Conservation (phyloP, 2,329 filamentous ascomycete species). For the Plenodomus biglobosus region DNA sequence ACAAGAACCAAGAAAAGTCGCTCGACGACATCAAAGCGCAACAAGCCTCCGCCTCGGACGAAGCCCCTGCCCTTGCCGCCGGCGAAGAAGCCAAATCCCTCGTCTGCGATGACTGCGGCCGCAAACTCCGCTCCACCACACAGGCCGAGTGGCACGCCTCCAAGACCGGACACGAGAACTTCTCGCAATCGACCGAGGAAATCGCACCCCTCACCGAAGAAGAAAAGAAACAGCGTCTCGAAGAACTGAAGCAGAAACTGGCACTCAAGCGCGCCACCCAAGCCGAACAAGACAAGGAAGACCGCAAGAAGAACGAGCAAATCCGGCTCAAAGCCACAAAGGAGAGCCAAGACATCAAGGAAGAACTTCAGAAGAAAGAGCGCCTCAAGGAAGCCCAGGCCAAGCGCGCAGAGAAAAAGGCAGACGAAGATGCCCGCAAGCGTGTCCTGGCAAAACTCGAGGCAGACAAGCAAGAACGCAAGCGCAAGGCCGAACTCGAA, state of each 20-base stretch:
- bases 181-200: slow-evolving; percentile 90
- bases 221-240: slow-evolving; percentile 79
- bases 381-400: slow-evolving; percentile 86
- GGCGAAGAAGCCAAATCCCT: slow-evolving; percentile 77
- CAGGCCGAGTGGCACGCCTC: slow-evolving; percentile 88
- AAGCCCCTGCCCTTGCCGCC: slow-evolving; percentile 67
- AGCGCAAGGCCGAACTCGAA: slow-evolving; percentile 79
- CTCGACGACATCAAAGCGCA: slow-evolving; percentile 73
- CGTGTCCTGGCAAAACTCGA: slow-evolving; percentile 92
- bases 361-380: slow-evolving; percentile 84
- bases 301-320: slow-evolving; percentile 81
- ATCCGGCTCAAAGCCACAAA: slow-evolving; percentile 85
- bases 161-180: slow-evolving; percentile 88
- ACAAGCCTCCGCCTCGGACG: slow-evolving; percentile 45
- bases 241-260: slow-evolving; percentile 71
- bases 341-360: slow-evolving; percentile 85
- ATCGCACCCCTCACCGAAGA: slow-evolving; percentile 88
- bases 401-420: slow-evolving; percentile 85
- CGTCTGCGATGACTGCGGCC: slow-evolving; percentile 92
- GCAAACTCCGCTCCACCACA: slow-evolving; percentile 79
- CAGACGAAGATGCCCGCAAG: slow-evolving; percentile 82
- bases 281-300: slow-evolving; percentile 73
- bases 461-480: slow-evolving; percentile 87
- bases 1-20: slow-evolving; percentile 84
- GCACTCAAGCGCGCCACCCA: slow-evolving; percentile 71